phyloP scores from a whole-genome alignment of 371 early-diverging fungal species.

The Mucor circinelloides region DNA sequence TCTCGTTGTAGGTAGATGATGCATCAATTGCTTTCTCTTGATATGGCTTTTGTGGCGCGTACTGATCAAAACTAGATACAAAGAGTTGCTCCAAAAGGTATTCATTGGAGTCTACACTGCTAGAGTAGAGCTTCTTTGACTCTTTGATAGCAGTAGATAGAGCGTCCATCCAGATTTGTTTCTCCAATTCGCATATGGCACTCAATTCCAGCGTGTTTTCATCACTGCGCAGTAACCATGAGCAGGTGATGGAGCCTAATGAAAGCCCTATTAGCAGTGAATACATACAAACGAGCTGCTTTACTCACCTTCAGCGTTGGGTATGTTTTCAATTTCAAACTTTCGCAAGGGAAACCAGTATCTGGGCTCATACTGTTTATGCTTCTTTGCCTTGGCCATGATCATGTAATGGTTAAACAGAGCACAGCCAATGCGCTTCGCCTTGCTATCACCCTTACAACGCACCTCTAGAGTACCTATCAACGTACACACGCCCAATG shows the following conservation, averaged over 20 bases:
- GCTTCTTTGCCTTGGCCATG: constrained; percentile 53
- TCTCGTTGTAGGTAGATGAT: neutral
- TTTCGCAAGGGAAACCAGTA: constrained; percentile 61
- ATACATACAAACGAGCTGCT: neutral
- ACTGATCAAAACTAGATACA: constrained; percentile 28
- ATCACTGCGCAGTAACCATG: constrained; percentile 18
- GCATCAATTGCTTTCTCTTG: neutral
- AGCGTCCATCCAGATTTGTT: constrained; percentile 20
- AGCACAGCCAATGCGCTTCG: constrained; percentile 50
- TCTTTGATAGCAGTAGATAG: constrained; percentile 14
- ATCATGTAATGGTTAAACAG: constrained; percentile 59
- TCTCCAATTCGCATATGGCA: constrained; percentile 23
- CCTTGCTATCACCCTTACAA: constrained; percentile 17
- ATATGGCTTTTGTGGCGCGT: neutral
- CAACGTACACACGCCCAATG: constrained; percentile 39
- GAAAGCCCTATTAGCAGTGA: neutral
- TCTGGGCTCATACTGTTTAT: constrained; percentile 51
- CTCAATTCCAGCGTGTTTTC: constrained; percentile 19
- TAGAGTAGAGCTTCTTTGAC: constrained; percentile 19
- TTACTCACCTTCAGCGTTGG: constrained; percentile 31
- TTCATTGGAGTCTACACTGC: constrained; percentile 11
- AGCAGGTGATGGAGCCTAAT: constrained; percentile 15
- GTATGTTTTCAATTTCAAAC: constrained; percentile 42
- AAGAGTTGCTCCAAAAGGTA: constrained; percentile 26
- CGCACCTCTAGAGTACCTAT: constrained; percentile 50